Base-by-base conservation (phyloP, 2,329 filamentous ascomycete species). In the Colletotrichum plurivorum region DNA sequence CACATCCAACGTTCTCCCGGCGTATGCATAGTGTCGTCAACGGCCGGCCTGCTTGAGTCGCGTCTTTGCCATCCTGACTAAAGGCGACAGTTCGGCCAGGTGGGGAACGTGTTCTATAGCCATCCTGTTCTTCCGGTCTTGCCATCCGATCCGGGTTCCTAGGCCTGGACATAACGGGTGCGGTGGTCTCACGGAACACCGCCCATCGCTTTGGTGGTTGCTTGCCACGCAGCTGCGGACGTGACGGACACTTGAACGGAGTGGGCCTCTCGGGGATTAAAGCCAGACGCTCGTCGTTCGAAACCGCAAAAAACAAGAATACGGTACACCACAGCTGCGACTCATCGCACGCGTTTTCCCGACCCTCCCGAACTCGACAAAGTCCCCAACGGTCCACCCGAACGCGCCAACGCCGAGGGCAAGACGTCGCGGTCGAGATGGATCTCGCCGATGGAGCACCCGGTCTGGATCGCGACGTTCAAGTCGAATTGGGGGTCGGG, bases 401-500 rank as follows among this genome's bases (percentile, higher is more conserved):
- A 36, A 36, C 8, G 10, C 31, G 31, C 31, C 9, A 36, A 36
- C 31, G 9, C 31, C 31, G 31, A 10, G 31, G 31, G 45, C 9
- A 52, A 52, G 18, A 45, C 51, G n/a, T 63, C 54, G 61, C 48
- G 53, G 48, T 49, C 51, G 43, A 20, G 43, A 57, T 63, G 36
- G 65, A 27, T 43, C 58, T 51, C 25, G 39, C 15, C 22, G 59
- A 20, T n/a, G 55, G 55, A 10, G 41, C 36, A 6, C 57, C 58
- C 39, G 48, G 36, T 64, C 61, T 49, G 55, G 13, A 65, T 58
- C 54, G 58, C 66, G 61, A 64, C 61, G 59, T 63, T 39, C 43
- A 53, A 63, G 60, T 67, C 43, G 55, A 51, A 69, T 49, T 65
- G 49, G 61, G 55, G 41, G 55, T 69, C 62, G 62, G 55, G 55